phyloP scores from a whole-genome alignment of 176 grass and related monocot genomes.

The Melocanna baccifera region DNA sequence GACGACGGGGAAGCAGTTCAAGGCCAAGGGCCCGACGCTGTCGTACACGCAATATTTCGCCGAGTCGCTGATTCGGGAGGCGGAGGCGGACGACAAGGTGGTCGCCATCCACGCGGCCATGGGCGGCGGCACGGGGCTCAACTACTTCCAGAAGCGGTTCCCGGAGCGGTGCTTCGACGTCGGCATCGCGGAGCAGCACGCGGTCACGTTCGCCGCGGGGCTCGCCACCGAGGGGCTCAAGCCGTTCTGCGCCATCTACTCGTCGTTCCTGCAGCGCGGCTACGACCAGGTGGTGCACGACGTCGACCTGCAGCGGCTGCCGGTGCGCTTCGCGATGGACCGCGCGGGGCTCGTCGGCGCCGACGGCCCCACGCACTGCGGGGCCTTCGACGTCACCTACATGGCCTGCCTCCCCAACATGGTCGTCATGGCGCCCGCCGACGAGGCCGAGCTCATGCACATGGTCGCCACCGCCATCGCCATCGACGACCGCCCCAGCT shows the following conservation, averaged over 20 bases:
- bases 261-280: slow-evolving; percentile 89
- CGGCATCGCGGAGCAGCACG: slow-evolving; percentile 97
- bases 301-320: slow-evolving; percentile 84
- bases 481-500: slow-evolving; percentile 83
- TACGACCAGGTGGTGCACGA: slow-evolving; percentile 99
- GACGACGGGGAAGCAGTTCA: slow-evolving; percentile 63
- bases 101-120: slow-evolving; percentile 94
- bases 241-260: slow-evolving; percentile 98
- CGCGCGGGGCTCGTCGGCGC: slow-evolving; percentile 85
- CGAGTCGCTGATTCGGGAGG: slow-evolving; percentile 73
- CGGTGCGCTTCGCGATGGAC: slow-evolving; percentile 82
- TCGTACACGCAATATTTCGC: slow-evolving; percentile 92
- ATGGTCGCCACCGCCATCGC: slow-evolving; percentile 89
- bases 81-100: slow-evolving; percentile 63
- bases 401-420: slow-evolving; percentile 97
- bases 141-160: slow-evolving; percentile 88
- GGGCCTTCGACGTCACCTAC: slow-evolving; percentile 88
- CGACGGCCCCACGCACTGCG: slow-evolving; percentile 91
- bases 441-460: slow-evolving; percentile 91
- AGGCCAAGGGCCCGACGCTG: slow-evolving; percentile 42
- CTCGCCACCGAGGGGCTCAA: slow-evolving; percentile 81
- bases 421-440: slow-evolving; percentile 93
- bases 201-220: slow-evolving; percentile 86
- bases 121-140: slow-evolving; percentile 92
- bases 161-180: slow-evolving; percentile 97